Evolutionary conservation across 345 rosid genomes (phyloP).

Genomic region (Cardiospermum halicacabum): DNA sequence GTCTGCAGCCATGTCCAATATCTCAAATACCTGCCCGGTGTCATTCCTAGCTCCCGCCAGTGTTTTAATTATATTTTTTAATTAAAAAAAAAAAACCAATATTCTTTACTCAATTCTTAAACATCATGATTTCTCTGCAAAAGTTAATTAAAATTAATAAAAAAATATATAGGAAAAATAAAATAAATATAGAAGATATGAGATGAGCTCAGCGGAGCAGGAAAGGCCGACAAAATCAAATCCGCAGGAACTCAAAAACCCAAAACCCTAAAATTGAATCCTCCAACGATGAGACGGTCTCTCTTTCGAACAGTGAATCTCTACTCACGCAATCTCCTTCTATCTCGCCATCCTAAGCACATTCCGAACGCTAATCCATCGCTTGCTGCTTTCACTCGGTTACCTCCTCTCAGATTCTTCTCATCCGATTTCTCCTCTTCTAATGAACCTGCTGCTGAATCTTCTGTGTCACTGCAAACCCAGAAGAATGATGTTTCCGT

Average conservation of each 20-base stretch:
- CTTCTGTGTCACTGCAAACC: conserved; percentile 15
- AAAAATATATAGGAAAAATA: no score
- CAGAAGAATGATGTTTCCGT: conserved; percentile 20
- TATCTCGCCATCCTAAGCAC: conserved; percentile 11
- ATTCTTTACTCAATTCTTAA: no score
- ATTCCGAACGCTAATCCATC: conserved; percentile 1
- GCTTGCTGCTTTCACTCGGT: conserved; percentile 16
- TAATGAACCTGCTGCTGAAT: conserved; percentile 19
- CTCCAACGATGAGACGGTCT: conserved; percentile 30
- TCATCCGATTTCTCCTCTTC: conserved; percentile 41
- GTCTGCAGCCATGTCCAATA: no score
- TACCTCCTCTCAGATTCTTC: conserved; percentile 31
- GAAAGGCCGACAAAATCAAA: conserved; percentile 18
- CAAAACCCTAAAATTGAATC: not conserved
- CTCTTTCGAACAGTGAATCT: conserved; percentile 26
- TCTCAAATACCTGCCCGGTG: no score
- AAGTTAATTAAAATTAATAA: no score
- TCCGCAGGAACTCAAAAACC: conserved; percentile 10
- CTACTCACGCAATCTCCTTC: conserved; percentile 22
- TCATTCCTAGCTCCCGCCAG: no score
- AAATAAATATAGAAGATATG: no score
- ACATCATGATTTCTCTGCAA: no score
- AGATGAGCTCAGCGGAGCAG: no score
- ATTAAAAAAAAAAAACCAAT: no score
- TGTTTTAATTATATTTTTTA: no score